A percentile compares a stretch with the other conserved stretches of the same genome.
Evolutionary conservation across 768 basidiomycete genomes (phyloP).

Genomic region (Hortiboletus campestris): DNA sequence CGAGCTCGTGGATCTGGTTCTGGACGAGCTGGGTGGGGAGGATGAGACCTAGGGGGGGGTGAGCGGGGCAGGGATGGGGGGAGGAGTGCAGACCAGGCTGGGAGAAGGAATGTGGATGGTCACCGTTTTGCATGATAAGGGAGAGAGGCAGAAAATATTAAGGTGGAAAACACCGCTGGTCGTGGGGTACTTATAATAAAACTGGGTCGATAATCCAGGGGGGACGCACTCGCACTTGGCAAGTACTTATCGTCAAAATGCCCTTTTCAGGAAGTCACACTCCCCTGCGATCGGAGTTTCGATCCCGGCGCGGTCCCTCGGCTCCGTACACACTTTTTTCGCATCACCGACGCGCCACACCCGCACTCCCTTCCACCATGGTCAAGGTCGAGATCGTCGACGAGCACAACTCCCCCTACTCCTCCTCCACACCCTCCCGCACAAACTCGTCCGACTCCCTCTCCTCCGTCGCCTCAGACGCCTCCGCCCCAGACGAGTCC

Average conservation of each 20-base stretch:
- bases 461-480: slow-evolving; percentile 74
- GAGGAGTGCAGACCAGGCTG: slow-evolving; percentile 26
- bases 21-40: slow-evolving; percentile 68
- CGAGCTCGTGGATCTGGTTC: slow-evolving; percentile 79
- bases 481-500: slow-evolving; percentile 72
- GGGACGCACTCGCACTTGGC: slow-evolving; percentile 17
- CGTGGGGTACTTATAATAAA: slow-evolving; percentile 27
- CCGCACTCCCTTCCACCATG: slow-evolving; percentile 45
- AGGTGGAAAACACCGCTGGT: slow-evolving; percentile 18
- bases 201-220: slow-evolving; percentile 14
- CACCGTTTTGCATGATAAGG: slow-evolving; percentile 33
- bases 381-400: slow-evolving; percentile 92
- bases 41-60: slow-evolving; percentile 46
- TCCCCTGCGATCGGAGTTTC: slow-evolving; percentile 27
- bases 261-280: background rate
- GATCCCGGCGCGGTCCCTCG: slow-evolving; percentile 17
- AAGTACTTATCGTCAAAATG: slow-evolving; percentile 26
- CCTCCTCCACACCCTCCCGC: slow-evolving; percentile 70
- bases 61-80: background rate
- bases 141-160: slow-evolving; percentile 25
- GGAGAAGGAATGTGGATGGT: slow-evolving; percentile 32
- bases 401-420: slow-evolving; percentile 75
- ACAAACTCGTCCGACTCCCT: slow-evolving; percentile 70
- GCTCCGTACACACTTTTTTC: slow-evolving; percentile 24
- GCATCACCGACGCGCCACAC: slow-evolving; percentile 21